phyloP scores from a whole-genome alignment of 306 rosid species.

The Citrullus colocynthis region DNA sequence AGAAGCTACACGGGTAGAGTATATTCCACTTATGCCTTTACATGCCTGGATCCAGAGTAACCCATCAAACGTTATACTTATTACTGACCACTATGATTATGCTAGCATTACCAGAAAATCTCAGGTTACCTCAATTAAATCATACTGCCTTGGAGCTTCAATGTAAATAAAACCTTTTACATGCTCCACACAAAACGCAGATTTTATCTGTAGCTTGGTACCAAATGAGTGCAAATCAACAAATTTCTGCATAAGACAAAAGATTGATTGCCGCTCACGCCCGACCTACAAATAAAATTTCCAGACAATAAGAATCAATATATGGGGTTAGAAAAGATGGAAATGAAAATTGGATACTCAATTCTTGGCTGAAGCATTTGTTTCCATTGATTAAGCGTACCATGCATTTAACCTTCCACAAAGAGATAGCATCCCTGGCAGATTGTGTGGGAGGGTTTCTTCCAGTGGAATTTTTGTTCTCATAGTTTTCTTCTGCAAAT shows the following conservation, averaged over 20 bases:
- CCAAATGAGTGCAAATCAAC: constrained; percentile 63
- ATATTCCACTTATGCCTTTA: constrained; percentile 63
- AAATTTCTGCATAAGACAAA: constrained; percentile 94
- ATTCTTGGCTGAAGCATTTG: background rate
- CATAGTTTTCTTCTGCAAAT: constrained; percentile 53
- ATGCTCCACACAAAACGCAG: constrained; percentile 83
- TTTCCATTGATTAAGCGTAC: constrained; percentile 23
- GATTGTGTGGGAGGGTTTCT: constrained; percentile 18
- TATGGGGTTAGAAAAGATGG: background rate
- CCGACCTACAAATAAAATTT: constrained; percentile 54
- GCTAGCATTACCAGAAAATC: constrained; percentile 1
- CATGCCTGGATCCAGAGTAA: constrained; percentile 48
- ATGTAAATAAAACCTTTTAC: constrained; percentile 67
- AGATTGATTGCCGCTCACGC: constrained; percentile 66
- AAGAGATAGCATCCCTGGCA: constrained; percentile 32
- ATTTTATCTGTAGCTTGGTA: constrained; percentile 52
- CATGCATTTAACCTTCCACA: constrained; percentile 93
- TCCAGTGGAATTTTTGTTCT: constrained; percentile 38
- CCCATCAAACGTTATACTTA: background rate
- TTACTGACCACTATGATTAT: background rate
- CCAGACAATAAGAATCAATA: constrained; percentile 2
- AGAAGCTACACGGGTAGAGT: constrained; percentile 46
- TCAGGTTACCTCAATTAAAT: constrained; percentile 56
- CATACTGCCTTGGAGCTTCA: constrained; percentile 73
- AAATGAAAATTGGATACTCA: background rate